Evolutionary conservation across 2,329 filamentous ascomycete species (phyloP).

Genomic region (Colletotrichum echinochloae): DNA sequence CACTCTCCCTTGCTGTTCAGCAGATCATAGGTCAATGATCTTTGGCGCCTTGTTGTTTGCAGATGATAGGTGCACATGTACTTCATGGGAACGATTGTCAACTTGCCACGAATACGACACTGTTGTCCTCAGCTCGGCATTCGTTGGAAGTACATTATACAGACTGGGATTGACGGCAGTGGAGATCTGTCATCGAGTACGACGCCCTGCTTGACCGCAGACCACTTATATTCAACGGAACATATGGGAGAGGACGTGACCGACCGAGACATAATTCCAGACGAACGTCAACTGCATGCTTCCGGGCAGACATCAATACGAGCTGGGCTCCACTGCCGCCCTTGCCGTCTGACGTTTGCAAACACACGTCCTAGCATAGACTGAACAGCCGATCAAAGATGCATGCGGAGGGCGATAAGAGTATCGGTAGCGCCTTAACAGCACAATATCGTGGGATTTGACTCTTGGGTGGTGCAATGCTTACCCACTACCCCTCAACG

Average conservation of each 20-base stretch:
- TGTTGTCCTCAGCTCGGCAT: not conserved
- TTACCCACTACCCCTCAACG: slow-evolving; percentile 1
- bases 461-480: not conserved
- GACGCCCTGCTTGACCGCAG: not conserved
- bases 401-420: not conserved
- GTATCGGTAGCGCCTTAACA: not conserved
- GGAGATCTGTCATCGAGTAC: not conserved
- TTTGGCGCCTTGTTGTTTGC: not conserved
- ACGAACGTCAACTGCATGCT: not conserved
- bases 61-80: not conserved
- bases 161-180: not conserved
- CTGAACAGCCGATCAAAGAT: not conserved
- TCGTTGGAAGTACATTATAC: no score
- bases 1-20: not conserved
- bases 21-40: not conserved
- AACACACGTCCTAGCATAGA: not conserved
- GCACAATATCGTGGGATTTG: not conserved
- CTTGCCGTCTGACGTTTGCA: not conserved
- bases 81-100: not conserved
- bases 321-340: slow-evolving; percentile 6
- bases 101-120: not conserved
- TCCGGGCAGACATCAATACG: slow-evolving; percentile 11
- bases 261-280: slow-evolving; percentile 17
- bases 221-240: not conserved
- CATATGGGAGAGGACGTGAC: not conserved